Evolutionary conservation across 163 green algal species (phyloP).

Genomic region (Trebouxia gelatinosa): DNA sequence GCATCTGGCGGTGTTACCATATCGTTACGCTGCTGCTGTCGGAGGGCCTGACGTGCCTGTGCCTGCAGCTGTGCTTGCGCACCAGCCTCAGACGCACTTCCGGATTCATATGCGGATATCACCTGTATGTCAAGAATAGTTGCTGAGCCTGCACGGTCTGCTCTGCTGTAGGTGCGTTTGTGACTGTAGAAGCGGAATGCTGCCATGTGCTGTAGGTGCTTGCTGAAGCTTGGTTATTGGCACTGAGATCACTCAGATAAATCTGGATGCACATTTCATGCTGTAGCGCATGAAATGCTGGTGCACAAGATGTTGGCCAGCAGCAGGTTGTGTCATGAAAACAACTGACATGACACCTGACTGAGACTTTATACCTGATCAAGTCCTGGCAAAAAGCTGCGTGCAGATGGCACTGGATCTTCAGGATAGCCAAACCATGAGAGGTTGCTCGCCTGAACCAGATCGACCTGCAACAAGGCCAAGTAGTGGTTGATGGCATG

Average conservation of each 20-base stretch:
- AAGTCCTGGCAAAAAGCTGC: conserved; percentile 71
- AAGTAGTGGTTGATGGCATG: no score
- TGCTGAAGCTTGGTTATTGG: not conserved
- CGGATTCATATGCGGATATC: no score
- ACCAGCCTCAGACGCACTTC: no score
- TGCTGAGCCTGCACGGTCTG: not conserved
- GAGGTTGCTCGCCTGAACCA: conserved; percentile 82
- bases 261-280: not conserved
- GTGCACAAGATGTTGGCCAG: not conserved
- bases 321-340: not conserved
- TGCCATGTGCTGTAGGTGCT: not conserved
- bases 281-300: not conserved
- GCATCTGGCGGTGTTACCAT: conserved; percentile 31
- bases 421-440: conserved; percentile 90
- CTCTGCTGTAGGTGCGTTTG: not conserved
- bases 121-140: no score
- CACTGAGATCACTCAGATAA: not conserved
- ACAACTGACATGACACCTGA: not conserved
- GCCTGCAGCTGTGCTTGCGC: not conserved
- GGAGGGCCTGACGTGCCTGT: not conserved
- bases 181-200: not conserved
- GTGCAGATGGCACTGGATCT: conserved; percentile 71
- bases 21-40: not conserved
- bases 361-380: no score
- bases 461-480: conserved; percentile 53